A percentile compares a stretch with the other conserved stretches of the same genome.
These are phyloP conservation scores for Termitomyces sp. DNA, from an alignment of 768 basidiomycete species.

Conservation along the genomic window DNA sequence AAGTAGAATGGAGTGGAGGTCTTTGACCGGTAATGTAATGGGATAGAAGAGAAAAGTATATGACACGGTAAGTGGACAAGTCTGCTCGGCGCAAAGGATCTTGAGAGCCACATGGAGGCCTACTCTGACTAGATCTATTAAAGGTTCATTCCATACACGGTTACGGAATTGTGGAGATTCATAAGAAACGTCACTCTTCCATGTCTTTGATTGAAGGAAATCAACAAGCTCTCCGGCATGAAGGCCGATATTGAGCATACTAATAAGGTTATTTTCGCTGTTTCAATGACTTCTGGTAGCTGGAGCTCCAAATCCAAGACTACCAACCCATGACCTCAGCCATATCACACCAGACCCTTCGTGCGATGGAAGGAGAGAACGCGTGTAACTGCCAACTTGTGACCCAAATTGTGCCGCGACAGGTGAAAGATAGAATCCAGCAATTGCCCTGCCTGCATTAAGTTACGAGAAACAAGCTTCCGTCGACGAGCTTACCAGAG, in stretches of 20 bases:
- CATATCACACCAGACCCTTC: slow-evolving; percentile 37
- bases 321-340: slow-evolving; percentile 31
- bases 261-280: background rate
- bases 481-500: slow-evolving; percentile 44
- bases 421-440: slow-evolving; percentile 38
- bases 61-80: background rate
- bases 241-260: background rate
- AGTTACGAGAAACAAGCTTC: background rate
- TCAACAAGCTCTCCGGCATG: background rate
- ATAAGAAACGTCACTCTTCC: background rate
- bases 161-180: background rate
- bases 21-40: too few relatives aligned
- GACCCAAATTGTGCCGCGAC: slow-evolving; percentile 30
- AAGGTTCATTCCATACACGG: background rate
- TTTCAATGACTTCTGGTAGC: background rate
- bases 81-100: background rate
- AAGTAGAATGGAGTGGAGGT: too few relatives aligned
- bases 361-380: slow-evolving; percentile 19
- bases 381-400: slow-evolving; percentile 24
- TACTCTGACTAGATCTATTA: background rate
- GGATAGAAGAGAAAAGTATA: too few relatives aligned
- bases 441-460: slow-evolving; percentile 32
- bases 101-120: background rate
- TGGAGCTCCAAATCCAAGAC: slow-evolving; percentile 19
- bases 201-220: background rate